Percentiles rank a stretch among this genome's conserved stretches.
Conservation (phyloP, 768 basidiomycete genomes). For the Fibroporia radiculosa region DNA sequence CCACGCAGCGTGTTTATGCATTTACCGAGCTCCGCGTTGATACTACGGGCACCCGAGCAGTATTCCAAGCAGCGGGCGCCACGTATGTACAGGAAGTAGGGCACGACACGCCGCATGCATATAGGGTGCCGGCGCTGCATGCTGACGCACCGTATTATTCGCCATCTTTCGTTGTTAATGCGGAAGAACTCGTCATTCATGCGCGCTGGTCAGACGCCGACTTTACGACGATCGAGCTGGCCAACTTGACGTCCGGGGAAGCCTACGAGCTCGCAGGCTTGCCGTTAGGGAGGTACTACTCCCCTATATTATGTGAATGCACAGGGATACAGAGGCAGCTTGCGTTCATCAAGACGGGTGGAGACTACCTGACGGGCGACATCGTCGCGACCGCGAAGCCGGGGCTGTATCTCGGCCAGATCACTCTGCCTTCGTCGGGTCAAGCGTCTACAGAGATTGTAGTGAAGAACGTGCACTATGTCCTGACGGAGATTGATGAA, state of each 20-base stretch:
- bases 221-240: constrained; percentile 61
- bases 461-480: constrained; percentile 40
- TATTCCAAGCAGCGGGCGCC: constrained; percentile 63
- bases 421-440: constrained; percentile 37
- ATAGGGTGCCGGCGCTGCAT: constrained; percentile 41
- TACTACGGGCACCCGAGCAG: constrained; percentile 40
- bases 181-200: constrained; percentile 47
- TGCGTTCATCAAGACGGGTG: constrained; percentile 58
- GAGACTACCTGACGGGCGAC: constrained; percentile 52
- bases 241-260: constrained; percentile 37
- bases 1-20: constrained; percentile 49
- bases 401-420: constrained; percentile 58
- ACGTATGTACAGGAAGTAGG: constrained; percentile 41
- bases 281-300: constrained; percentile 59
- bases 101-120: constrained; percentile 15
- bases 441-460: constrained; percentile 24
- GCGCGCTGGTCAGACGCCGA: constrained; percentile 59
- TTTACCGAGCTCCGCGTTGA: constrained; percentile 57
- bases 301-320: constrained; percentile 46
- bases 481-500: constrained; percentile 43
- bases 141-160: constrained; percentile 48
- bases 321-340: constrained; percentile 35
- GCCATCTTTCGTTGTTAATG: constrained; percentile 52
- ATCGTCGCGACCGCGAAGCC: constrained; percentile 55
- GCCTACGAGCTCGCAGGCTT: constrained; percentile 47